A percentile compares a stretch with the other conserved stretches of the same genome.
These are phyloP conservation scores for Metschnikowia kofuensis DNA, from an alignment of 805 yeast genomes.

Conservation along the genomic window DNA sequence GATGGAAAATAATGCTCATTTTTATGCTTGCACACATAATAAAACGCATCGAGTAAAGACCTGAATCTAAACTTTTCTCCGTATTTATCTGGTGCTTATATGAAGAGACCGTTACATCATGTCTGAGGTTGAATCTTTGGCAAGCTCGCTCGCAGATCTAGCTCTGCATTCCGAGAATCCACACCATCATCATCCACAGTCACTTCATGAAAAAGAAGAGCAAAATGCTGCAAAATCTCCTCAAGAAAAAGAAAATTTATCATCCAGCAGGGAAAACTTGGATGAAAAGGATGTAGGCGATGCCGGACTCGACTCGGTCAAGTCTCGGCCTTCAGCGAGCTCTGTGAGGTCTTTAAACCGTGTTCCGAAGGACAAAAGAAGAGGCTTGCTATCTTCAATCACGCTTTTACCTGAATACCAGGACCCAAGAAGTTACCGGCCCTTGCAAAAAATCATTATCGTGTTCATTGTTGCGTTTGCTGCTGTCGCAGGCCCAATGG, in stretches of 20 bases:
- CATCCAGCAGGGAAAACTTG: not conserved
- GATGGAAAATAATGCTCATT: too few species aligned
- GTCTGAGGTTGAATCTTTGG: slow-evolving; percentile 11
- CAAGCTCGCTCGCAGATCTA: slow-evolving; percentile 11
- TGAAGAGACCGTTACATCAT: not conserved
- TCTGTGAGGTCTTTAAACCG: slow-evolving; percentile 3
- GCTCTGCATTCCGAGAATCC: slow-evolving; percentile 4
- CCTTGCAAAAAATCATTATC: slow-evolving; percentile 46
- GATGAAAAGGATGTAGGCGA: not conserved
- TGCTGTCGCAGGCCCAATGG: slow-evolving; percentile 85
- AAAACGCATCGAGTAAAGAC: not conserved
- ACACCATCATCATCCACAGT: slow-evolving; percentile 1
- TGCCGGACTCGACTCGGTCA: not conserved
- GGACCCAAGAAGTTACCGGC: slow-evolving; percentile 66
- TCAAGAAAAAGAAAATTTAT: not conserved
- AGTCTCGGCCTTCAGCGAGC: not conserved
- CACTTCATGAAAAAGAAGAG: not conserved
- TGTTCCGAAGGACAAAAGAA: slow-evolving; percentile 32
- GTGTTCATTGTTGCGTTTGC: slow-evolving; percentile 69
- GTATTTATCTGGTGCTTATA: not conserved
- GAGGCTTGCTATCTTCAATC: slow-evolving; percentile 57
- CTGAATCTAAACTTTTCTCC: not conserved
- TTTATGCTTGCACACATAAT: too few species aligned
- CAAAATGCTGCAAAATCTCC: not conserved
- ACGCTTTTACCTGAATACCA: slow-evolving; percentile 66